phyloP scores from a whole-genome alignment of 2,329 filamentous ascomycete species.

The Beauveria sp. region DNA sequence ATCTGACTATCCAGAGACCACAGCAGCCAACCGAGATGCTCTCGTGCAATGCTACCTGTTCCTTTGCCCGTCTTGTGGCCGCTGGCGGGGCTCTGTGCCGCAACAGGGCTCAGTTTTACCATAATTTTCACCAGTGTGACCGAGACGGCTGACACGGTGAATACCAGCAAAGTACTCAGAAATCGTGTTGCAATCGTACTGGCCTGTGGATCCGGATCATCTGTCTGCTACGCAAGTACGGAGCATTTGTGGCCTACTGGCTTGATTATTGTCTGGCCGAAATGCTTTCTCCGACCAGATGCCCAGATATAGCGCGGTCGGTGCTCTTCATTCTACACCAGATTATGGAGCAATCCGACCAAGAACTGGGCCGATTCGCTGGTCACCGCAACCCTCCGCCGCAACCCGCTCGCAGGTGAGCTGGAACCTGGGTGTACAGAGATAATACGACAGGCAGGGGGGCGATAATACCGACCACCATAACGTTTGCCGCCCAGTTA shows the following conservation, averaged over 20 bases:
- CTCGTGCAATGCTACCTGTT: background rate
- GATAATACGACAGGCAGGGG: background rate
- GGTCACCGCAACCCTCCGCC: background rate
- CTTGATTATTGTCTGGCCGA: background rate
- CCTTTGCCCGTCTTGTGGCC: background rate
- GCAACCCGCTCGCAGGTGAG: too few relatives aligned
- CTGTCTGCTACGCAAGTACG: background rate
- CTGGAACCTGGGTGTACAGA: background rate
- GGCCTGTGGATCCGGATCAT: background rate
- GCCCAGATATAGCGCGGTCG: conserved; percentile 2
- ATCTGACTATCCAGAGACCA: background rate
- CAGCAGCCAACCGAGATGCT: conserved; percentile 1
- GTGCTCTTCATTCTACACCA: background rate
- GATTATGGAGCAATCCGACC: conserved; percentile 3
- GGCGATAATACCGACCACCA: background rate
- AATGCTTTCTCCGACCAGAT: conserved; percentile 1
- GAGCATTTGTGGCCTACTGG: background rate
- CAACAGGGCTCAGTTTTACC: background rate
- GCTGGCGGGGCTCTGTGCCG: background rate
- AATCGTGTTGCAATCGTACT: background rate
- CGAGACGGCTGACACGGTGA: background rate
- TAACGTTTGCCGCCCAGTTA: background rate
- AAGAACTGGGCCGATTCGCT: conserved; percentile 7
- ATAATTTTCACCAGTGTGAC: background rate
- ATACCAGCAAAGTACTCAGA: background rate